Evolutionary conservation across 352 stramenopile genomes (phyloP), one percentile per base, ranked within the genome.

Genomic region (Pythium brachiatum): DNA sequence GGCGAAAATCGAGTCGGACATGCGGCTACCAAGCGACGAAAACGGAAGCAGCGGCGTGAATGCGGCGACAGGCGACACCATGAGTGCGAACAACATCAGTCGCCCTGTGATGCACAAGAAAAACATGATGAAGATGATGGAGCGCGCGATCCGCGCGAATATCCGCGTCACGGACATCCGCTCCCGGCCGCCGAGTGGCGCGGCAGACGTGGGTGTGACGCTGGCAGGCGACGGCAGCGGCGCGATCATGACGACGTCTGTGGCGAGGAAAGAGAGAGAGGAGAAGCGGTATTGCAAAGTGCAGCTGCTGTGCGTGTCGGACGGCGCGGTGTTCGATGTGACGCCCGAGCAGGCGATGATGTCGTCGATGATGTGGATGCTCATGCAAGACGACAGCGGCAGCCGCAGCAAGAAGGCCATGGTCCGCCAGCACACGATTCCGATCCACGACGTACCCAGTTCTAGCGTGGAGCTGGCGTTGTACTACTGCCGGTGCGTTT

Each of bases 331-430:
- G 61, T 87, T 91, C 34, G 74, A 90, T 55, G 83, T 92, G 64
- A 86, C 76, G n/a, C 82, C 90, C 51, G 78, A 92, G 47, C 79
- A 92, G 62, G 83, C 83, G 60, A 92, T 92, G 83, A 92, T 92
- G 83, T 92, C 83, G 29, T 91, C 83, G 18, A 92, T 81, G 55
- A 72, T 92, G 13, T 92, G 83, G 83, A 88, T 88, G 66, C 66
- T 92, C 7, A 64, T 92, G 50, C 81, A 92, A 73, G 34, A 41
- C 13, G 79, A 90, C 66, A 74, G 83, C 16, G 74, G 69, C 21
- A 78, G 72, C 21, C 79, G 77, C 55, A 84, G 73, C 16, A 58
- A 64, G n/a, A 88, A 80, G 64, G 74, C 70, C 41, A 72, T 73
- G 25, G 55, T 77, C 13, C 83, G 83, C 39, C 79, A 89, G 58